Evolutionary conservation across 2,329 filamentous ascomycete species (phyloP).

Genomic region (Colletotrichum falcatum): DNA sequence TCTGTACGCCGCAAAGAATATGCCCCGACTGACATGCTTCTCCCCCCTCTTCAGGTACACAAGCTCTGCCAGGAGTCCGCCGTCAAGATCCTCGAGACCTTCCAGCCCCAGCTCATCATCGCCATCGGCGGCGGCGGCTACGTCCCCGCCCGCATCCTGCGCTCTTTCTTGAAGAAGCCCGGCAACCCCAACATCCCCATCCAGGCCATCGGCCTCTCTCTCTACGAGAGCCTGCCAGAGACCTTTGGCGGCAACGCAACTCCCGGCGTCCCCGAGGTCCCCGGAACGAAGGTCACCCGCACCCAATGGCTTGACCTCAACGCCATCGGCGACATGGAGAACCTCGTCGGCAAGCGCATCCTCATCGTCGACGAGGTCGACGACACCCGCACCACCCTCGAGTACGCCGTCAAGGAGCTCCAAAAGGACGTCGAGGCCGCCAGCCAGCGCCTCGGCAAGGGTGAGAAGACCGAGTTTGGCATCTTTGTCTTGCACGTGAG

Average conservation of each 20-base stretch:
- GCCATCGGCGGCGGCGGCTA: conserved; percentile 98
- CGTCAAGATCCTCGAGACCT: conserved; percentile 81
- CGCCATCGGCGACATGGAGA: conserved; percentile 84
- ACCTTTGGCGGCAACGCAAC: conserved; percentile 64
- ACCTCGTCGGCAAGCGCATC: conserved; percentile 90
- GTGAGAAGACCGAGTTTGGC: conserved; percentile 83
- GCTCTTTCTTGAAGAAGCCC: conserved; percentile 94
- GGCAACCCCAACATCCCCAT: conserved; percentile 96
- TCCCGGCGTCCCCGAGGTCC: conserved; percentile 73
- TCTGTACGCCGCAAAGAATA: not conserved
- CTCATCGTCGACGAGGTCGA: conserved; percentile 96
- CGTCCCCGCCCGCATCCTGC: conserved; percentile 94
- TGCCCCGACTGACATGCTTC: not conserved
- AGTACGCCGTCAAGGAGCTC: conserved; percentile 92
- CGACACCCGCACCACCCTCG: conserved; percentile 92
- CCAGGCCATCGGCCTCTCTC: conserved; percentile 96
- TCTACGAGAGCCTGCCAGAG: conserved; percentile 85
- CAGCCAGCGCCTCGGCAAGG: conserved; percentile 73
- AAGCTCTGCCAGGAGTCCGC: conserved; percentile 94
- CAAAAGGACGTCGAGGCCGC: conserved; percentile 93
- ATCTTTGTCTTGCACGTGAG: conserved; percentile 95
- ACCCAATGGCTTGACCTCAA: conserved; percentile 98
- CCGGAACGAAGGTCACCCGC: conserved; percentile 93
- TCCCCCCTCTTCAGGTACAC: conserved; percentile 76
- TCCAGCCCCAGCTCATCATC: conserved; percentile 96